Evolutionary conservation across 2,329 filamentous ascomycete genomes (phyloP), one percentile per base, ranked within the genome.

Genomic region (Pyricularia grisea): DNA sequence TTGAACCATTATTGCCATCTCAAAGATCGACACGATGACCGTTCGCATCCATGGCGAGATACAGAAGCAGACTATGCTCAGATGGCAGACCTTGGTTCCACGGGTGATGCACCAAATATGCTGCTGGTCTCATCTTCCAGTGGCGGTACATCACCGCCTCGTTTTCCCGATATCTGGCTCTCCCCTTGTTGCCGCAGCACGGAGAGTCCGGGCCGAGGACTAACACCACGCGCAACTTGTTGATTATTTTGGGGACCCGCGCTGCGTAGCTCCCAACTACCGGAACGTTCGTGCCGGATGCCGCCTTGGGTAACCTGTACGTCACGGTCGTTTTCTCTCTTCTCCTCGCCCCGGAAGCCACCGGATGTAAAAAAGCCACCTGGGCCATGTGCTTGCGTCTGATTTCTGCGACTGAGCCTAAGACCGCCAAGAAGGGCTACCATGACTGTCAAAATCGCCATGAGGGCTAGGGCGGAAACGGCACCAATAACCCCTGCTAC

Each of bases 401-500:
- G 3, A 81, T 80, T 27, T 79, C 78, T 4, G 75, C 67, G 6
- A 72, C 72, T 4, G 23, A 80, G 65, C 0, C 80, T 77, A 14
- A 74, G 68, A 25, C 76, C 68, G 7, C 75, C 72, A 1, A 72
- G 25, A 0, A 73, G 20, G 14, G 73, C 63, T 25, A 70, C 71
- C 2, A 68, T 70, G 5, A 72, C 65, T 58, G 79, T 69, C 0
- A 70, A 73, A 17, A 78, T 66, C 0, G 68, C 71, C 1, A 80
- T 17, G 1, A 80, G 73, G 3, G 73, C 78, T n/a, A 81, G 68
- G 25, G 79, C 78, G 11, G 81, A 75, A 0, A 78, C 70, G 2
- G 81, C 82, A 0, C 83, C 83, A n/a, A 85, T 80, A 6, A 82
- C 76, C 6, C 83, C 83, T 1, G 80, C 82, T 0, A 84, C 74